Base-by-base conservation (phyloP, 1,139 yeast genomes). In the Maudiozyma humilis region DNA sequence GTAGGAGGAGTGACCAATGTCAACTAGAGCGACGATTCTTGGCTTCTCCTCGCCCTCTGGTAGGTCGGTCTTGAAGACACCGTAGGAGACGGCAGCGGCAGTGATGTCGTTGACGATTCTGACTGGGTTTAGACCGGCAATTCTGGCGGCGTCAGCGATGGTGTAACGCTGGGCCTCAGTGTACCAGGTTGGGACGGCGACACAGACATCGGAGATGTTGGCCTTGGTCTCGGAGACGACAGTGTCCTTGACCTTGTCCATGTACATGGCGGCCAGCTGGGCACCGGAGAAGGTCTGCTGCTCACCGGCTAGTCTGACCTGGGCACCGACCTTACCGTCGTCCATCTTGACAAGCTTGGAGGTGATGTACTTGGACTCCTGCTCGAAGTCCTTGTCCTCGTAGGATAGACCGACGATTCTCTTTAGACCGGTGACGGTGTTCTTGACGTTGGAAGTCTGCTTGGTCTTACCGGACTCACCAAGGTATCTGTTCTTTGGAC, bases 71-170 rank as follows among this genome's bases (percentile, higher is more conserved):
- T 91, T 89, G 82, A 91, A 91, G 51, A 91, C 96, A 75, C 98
- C 98, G 73, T 91, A 93, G 56, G 96, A 95, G 54, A 93, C 96
- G 56, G 96, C 97, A 48, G 98, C 98, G 50, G 98, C 97, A 48
- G 98, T 89, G 53, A 86, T 81, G 67, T 91, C 98, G 67, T 91
- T 91, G 60, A 91, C 95, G 55, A 91, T 81, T 77, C 98, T 84
- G 50, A 91, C 96, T 49, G 98, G 96, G 79, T 91, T 91, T 65
- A 91, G 78, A 51, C 96, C 96, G 51, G 98, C 97, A 66, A 91
- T 84, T 64, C 76, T 78, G 62, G 96, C 91, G 48, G 98, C 96
- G 66, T 93, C 98, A 51, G 88, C 76, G 56, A 94, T 82, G 52
- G 96, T 96, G 64, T 95, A 89, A 71, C 98, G 88, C 74, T 91